A percentile compares a stretch with the other conserved stretches of the same genome.
phyloP scores from a whole-genome alignment of 306 rosid genomes.

The Glycine tomentella region DNA sequence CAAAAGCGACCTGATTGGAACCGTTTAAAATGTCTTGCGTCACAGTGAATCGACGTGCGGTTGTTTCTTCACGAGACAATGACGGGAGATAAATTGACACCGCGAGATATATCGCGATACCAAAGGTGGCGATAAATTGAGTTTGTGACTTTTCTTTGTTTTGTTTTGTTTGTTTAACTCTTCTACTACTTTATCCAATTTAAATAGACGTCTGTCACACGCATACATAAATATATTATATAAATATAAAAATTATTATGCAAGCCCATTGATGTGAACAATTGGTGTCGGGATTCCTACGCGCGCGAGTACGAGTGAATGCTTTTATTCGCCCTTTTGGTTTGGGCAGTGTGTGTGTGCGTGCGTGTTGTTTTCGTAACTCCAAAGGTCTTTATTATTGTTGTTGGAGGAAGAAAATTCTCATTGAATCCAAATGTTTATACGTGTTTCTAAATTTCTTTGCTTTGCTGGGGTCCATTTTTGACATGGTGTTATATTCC shows the following conservation, averaged over 20 bases:
- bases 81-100: not conserved
- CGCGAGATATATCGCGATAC: constrained; percentile 27
- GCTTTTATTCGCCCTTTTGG: constrained; percentile 40
- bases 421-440: not conserved
- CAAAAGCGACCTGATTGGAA: constrained; percentile 72
- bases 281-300: constrained; percentile 17
- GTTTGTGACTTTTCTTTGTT: constrained; percentile 1
- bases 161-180: constrained; percentile 6
- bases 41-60: constrained; percentile 67
- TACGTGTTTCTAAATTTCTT: constrained; percentile 11
- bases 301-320: constrained; percentile 24
- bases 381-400: constrained; percentile 28
- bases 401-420: not conserved
- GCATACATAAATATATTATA: constrained; percentile 40
- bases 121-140: constrained; percentile 15
- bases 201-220: constrained; percentile 68
- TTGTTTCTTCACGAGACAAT: constrained; percentile 48
- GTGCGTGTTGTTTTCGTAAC: constrained; percentile 19
- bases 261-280: constrained; percentile 37
- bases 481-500: constrained; percentile 18
- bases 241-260: not conserved
- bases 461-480: constrained; percentile 30
- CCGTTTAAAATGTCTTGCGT: constrained; percentile 76
- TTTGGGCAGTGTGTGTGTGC: not conserved
- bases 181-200: constrained; percentile 49